Percentiles rank a stretch among this genome's conserved stretches.
Evolutionary conservation across 192 early-diverging fungal genomes (phyloP).

Genomic region (Coemansia interrupta): DNA sequence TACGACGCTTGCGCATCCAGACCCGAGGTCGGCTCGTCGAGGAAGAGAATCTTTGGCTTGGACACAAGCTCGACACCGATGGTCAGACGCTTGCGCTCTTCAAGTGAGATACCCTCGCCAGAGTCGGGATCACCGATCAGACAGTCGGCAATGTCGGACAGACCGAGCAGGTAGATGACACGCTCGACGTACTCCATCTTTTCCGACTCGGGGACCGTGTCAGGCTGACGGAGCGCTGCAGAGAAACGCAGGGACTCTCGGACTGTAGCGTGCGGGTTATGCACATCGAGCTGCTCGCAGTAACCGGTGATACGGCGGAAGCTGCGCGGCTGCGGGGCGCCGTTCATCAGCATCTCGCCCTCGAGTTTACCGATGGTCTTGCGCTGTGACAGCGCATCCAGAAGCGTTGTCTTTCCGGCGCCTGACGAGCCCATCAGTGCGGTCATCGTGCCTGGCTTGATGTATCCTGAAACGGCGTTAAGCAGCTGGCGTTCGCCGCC

Average conservation of each 20-base stretch:
- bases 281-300: conserved; percentile 82
- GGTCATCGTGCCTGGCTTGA: conserved; percentile 74
- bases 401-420: conserved; percentile 72
- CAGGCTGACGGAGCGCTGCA: conserved; percentile 66
- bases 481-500: conserved; percentile 58
- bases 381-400: conserved; percentile 71
- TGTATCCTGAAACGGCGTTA: conserved; percentile 65
- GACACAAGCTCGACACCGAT: conserved; percentile 83
- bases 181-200: conserved; percentile 72
- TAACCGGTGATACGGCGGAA: conserved; percentile 74
- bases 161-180: conserved; percentile 71
- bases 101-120: conserved; percentile 76
- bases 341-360: conserved; percentile 70
- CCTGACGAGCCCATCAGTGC: conserved; percentile 73
- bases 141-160: conserved; percentile 69
- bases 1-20: conserved; percentile 74
- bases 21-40: conserved; percentile 89
- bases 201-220: conserved; percentile 59
- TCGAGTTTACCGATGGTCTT: conserved; percentile 67
- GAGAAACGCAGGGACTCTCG: conserved; percentile 64
- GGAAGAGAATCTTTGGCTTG: conserved; percentile 74
- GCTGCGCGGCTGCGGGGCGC: conserved; percentile 49
- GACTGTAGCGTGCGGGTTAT: conserved; percentile 68
- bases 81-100: conserved; percentile 83
- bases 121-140: conserved; percentile 69